Evolutionary conservation across 192 early-diverging fungal species (phyloP).

Genomic region (Linderina pennispora): DNA sequence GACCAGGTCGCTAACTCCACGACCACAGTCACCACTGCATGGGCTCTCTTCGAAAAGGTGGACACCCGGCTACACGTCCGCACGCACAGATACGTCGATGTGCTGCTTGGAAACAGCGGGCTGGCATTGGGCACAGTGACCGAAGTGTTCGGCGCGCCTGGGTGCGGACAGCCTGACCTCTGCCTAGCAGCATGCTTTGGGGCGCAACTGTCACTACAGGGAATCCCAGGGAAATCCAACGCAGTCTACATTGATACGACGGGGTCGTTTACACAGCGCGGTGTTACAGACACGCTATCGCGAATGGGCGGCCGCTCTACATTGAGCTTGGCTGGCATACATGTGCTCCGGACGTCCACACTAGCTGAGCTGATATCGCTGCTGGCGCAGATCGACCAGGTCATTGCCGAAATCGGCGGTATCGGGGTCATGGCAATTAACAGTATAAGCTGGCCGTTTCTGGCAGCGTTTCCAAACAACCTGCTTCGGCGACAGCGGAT

Average conservation of each 20-base stretch:
- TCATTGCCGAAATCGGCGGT: not conserved
- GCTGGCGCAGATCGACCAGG: constrained; percentile 9
- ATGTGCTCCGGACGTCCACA: too few relatives aligned
- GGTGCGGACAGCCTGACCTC: constrained; percentile 10
- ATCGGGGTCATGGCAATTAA: constrained; percentile 21
- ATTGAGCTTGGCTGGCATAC: too few relatives aligned
- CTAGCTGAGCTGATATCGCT: constrained; percentile 24
- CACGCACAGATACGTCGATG: constrained; percentile 12
- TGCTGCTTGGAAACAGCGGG: constrained; percentile 11
- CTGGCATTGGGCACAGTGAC: constrained; percentile 9
- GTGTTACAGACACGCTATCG: not conserved
- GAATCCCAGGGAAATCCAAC: too few relatives aligned
- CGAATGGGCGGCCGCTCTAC: too few relatives aligned
- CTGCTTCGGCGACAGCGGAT: constrained; percentile 15
- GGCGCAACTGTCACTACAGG: too few relatives aligned
- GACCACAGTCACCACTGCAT: constrained; percentile 4
- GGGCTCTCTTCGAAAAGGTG: constrained; percentile 2
- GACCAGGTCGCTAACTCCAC: not conserved
- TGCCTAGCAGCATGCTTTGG: constrained; percentile 19
- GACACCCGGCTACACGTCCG: constrained; percentile 5
- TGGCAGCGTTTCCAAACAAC: constrained; percentile 22
- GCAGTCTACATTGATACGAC: constrained; percentile 20
- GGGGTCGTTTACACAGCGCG: constrained; percentile 13
- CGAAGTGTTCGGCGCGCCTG: constrained; percentile 15
- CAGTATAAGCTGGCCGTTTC: constrained; percentile 32